These are phyloP conservation scores for Eimeria necatrix DNA, from an alignment of 169 alveolate genomes.

Conservation along the genomic window DNA sequence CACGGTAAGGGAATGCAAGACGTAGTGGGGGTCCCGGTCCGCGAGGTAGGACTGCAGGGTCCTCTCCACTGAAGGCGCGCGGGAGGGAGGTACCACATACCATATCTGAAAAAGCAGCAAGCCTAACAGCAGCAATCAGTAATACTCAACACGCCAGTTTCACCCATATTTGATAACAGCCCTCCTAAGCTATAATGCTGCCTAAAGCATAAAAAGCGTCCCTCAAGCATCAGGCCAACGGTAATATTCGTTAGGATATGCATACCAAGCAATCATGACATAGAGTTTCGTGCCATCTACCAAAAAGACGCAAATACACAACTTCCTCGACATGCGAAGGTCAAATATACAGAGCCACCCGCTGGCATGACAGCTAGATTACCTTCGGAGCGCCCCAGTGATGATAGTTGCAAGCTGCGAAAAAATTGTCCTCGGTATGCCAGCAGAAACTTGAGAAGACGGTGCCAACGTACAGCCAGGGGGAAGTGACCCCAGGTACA, in stretches of 20 bases:
- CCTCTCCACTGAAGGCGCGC: slow-evolving; percentile 91
- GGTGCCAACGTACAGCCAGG: slow-evolving; percentile 96
- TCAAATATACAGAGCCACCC: neutral
- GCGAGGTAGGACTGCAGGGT: slow-evolving; percentile 84
- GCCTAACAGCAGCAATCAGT: neutral
- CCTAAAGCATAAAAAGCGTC: too few relatives aligned
- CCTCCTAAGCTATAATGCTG: too few relatives aligned
- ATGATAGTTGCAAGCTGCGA: slow-evolving; percentile 95
- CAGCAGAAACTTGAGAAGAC: slow-evolving; percentile 96
- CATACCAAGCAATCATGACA: too few relatives aligned
- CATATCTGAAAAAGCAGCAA: slow-evolving; percentile 86
- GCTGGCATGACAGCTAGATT: neutral
- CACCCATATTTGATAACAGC: too few relatives aligned
- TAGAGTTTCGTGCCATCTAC: neutral
- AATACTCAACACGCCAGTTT: neutral
- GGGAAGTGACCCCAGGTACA: slow-evolving; percentile 96
- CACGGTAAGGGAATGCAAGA: slow-evolving; percentile 88
- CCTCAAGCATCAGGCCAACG: too few relatives aligned
- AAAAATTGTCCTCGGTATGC: slow-evolving; percentile 97
- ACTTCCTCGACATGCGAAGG: neutral
- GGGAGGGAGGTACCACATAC: slow-evolving; percentile 94
- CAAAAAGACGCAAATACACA: neutral
- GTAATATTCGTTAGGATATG: too few relatives aligned
- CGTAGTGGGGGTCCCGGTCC: slow-evolving; percentile 86
- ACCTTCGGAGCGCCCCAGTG: slow-evolving; percentile 97